Conservation (phyloP, 768 basidiomycete genomes). For the Cystobasidium tubakii region DNA sequence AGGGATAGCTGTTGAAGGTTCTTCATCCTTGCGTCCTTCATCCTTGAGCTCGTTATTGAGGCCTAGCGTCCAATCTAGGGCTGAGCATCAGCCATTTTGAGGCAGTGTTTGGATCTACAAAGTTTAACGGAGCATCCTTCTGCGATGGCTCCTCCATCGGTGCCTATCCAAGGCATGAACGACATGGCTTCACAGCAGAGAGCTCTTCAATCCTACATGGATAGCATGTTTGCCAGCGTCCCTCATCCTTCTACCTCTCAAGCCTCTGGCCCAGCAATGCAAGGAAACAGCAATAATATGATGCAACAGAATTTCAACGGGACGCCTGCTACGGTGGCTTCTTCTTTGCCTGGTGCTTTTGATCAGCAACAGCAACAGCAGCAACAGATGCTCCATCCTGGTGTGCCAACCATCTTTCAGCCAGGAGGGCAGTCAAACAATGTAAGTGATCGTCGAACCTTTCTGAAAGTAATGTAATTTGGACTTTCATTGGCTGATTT, state of each 20-base stretch:
- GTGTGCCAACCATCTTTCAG: conserved; percentile 12
- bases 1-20: too few relatives aligned
- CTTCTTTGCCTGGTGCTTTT: neutral
- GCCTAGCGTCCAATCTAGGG: too few relatives aligned
- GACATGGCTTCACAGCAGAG: conserved; percentile 22
- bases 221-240: conserved; percentile 4
- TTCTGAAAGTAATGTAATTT: too few relatives aligned
- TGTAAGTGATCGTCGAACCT: neutral
- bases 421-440: neutral
- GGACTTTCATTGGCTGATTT: too few relatives aligned
- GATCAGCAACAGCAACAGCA: conserved; percentile 23
- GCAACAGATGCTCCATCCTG: conserved; percentile 16
- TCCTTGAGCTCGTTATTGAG: too few relatives aligned
- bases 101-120: too few relatives aligned
- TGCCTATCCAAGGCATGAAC: conserved; percentile 8
- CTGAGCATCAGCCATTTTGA: too few relatives aligned
- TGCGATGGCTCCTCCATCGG: neutral
- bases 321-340: neutral
- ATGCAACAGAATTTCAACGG: neutral
- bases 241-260: neutral
- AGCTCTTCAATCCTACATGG: conserved; percentile 21
- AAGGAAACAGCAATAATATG: neutral
- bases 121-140: too few relatives aligned
- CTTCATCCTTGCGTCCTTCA: too few relatives aligned
- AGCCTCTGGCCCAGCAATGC: neutral